Conservation (phyloP, 139 green algal species). For the Auxenochlorella pyrenoidosa region DNA sequence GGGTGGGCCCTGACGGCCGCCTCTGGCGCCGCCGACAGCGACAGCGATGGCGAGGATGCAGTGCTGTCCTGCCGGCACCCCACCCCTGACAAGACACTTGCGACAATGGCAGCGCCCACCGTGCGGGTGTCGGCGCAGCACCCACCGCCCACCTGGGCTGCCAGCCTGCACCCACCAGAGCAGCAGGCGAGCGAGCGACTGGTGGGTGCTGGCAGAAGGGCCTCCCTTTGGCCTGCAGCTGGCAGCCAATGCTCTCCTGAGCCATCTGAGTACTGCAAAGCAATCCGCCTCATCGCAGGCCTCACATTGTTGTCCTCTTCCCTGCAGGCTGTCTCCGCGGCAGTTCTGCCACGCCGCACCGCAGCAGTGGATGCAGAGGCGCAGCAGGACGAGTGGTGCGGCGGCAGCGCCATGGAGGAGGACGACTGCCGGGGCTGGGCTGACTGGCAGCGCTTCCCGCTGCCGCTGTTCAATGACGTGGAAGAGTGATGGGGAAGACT, state of each 20-base stretch:
- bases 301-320: background rate
- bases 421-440: background rate
- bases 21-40: slow-evolving; percentile 1
- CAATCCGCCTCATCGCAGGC: background rate
- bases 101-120: background rate
- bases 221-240: background rate
- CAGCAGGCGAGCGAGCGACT: background rate
- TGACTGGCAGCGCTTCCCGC: background rate
- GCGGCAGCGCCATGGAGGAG: slow-evolving; percentile 7
- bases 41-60: background rate
- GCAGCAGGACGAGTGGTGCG: background rate
- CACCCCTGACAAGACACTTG: background rate
- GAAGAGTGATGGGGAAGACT: background rate
- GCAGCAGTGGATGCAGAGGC: background rate
- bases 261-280: background rate
- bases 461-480: background rate
- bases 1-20: background rate
- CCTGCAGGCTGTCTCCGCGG: background rate
- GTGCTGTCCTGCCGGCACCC: background rate
- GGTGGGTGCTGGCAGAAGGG: slow-evolving; percentile 9
- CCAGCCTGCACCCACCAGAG: background rate
- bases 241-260: too few species aligned
- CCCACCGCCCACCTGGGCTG: slow-evolving; percentile 16
- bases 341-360: background rate
- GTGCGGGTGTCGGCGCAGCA: background rate